These are phyloP conservation scores for Penicillium corylophilum DNA, from an alignment of 2,329 filamentous ascomycete species.

Conservation along the genomic window DNA sequence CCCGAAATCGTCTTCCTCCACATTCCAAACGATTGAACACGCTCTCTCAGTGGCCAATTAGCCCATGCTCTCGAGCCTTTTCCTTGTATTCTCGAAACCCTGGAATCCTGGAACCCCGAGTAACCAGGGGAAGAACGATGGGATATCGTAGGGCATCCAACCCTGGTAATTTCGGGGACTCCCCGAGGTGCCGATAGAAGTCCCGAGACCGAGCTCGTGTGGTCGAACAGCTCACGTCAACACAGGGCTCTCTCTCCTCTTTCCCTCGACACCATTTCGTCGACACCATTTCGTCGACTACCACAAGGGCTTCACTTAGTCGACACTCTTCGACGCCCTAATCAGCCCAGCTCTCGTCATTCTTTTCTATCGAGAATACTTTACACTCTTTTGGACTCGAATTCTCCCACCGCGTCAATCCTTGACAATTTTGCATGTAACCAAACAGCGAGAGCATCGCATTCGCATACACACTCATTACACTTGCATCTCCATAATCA, in stretches of 20 bases:
- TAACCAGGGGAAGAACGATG: background rate
- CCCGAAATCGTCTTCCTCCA: background rate
- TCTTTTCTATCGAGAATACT: slow-evolving; percentile 9
- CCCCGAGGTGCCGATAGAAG: background rate
- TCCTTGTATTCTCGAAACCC: background rate
- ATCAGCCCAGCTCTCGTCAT: slow-evolving; percentile 16
- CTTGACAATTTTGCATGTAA: background rate
- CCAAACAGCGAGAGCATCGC: background rate
- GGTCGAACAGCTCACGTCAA: background rate
- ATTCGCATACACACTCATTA: background rate
- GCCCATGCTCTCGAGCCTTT: background rate
- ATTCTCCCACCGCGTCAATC: background rate
- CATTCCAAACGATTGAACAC: slow-evolving; percentile 8
- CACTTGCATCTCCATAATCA: background rate
- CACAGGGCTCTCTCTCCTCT: background rate
- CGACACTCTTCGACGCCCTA: slow-evolving; percentile 3
- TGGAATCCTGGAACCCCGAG: slow-evolving; percentile 2
- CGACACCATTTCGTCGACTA: slow-evolving; percentile 2
- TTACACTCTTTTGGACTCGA: slow-evolving; percentile 1
- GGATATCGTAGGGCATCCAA: background rate
- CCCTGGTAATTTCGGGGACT: slow-evolving; percentile 1
- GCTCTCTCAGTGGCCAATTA: background rate
- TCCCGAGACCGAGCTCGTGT: background rate
- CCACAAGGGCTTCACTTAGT: background rate
- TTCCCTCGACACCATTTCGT: too few species aligned